Evolutionary conservation across 495 filamentous ascomycete genomes (phyloP), one percentile per base, ranked within the genome.

Genomic region (Aspergillus bridgeri): DNA sequence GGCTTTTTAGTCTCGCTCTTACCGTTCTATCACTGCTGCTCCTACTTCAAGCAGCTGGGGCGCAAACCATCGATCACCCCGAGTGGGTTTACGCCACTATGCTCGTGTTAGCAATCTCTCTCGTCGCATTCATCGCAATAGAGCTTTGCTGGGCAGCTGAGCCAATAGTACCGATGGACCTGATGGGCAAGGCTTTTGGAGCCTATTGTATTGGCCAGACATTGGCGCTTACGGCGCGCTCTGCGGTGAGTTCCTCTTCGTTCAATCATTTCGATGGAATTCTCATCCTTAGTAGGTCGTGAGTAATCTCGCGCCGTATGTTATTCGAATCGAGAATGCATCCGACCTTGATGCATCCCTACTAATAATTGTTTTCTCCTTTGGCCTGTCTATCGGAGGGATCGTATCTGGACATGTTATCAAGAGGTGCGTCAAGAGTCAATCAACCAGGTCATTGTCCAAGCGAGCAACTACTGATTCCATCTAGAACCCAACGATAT

Each of bases 151-250:
- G 65, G 57, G 70, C 65, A 13, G 20, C 7, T 11, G 60, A 61
- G 8, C 67, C 65, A 38, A 51, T 75, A 29, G 68, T 75, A 21
- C 69, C 70, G n/a, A 48, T 70, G 20, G 46, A 56, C 11, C 59
- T 73, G 19, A 43, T 73, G 25, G 46, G 55, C n/a, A 62, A 48
- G 7, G 23, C 56, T 0, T 48, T 72, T 4, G 65, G 65, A 0
- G 58, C 21, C 3, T 66, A 56, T 44, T 65, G 59, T 18, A 6
- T 62, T 1, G 44, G 61, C 1, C 65, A 68, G 51, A 45, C 62
- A 0, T 19, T 72, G 18, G 43, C 66, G 1, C 17, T 62, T 1
- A 44, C 42, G 0, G 54, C 61, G 6, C 60, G 60, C 6, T 56
- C 49, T 15, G 53, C 42, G 13, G 69, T 72, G 54, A 50, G 64